Evolutionary conservation across 345 rosid species (phyloP), one percentile per base, ranked within the genome.

Genomic region (Boechera stricta): DNA sequence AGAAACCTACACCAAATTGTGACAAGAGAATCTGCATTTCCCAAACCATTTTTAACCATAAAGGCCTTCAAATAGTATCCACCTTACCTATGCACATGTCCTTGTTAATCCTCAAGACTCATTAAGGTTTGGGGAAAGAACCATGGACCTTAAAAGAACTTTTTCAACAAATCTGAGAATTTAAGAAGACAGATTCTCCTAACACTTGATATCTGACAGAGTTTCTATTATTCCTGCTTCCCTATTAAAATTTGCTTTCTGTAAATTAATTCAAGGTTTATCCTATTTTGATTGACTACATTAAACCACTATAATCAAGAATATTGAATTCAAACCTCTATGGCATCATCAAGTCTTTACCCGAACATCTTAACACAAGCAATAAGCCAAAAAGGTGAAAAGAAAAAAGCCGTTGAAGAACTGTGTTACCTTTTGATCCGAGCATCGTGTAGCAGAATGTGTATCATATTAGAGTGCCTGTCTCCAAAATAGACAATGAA

Each of bases 401-500:
- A 28, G 13, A 24, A 5, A 38, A 73, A 41, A 72, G 58, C n/a
- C 0, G 41, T 55, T 45, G 5, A 21, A 42, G 45, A 41, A 66
- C 35, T 60, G 0, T 15, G 49, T 60, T 78, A 91, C 98, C 98
- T 94, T 81, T 87, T 86, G 71, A 94, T 84, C 26, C 98, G 89
- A n/a, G 82, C 80, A 47, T 94, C 98, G 31, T 89, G 91, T 73
- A 90, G 78, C 69, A 90, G 65, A 2, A 92, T 84, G 77, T 84
- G 84, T 16, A 94, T 76, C 83, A 94, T 77, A 82, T 92, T 92
- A 62, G 87, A 89, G 56, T 84, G 97, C 56, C 78, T 74, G 63
- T 94, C 97, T 52, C 97, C 98, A 72, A 84, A 94, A 76, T 94
- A 90, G 72, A 90, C 71, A 52, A 94, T 84, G 81, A 91, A 90